Base-by-base conservation (phyloP, 2,329 filamentous ascomycete species). In the Phialophora tarda region DNA sequence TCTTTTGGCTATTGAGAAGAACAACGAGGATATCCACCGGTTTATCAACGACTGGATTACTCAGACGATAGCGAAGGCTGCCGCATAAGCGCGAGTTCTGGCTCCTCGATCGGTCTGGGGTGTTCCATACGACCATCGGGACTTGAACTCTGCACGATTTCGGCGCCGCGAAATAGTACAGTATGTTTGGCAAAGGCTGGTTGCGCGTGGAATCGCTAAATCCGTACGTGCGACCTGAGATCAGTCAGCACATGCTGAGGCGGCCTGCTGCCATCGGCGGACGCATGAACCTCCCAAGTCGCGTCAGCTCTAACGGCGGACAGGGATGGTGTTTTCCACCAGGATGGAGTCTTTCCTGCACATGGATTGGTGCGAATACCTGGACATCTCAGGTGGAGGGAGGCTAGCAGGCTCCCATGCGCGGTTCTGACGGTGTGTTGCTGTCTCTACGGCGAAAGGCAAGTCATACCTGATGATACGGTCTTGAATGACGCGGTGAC, bases 391-490 rank as follows among this genome's bases (percentile, higher is more conserved):
- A 28, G 12, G 11, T 26, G 12, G n/a, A 53, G n/a, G 12, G 48
- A 53, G 48, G 48, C 48, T 2, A 26, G 48, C 12, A 53, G 23
- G 24, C 24, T 53, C 5, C 48, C 48, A 1, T 23, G 48, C 24
- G 48, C 48, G n/a, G 21, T 23, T 8, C 5, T 53, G 23, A 53
- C 48, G n/a, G n/a, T 23, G 17, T 53, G 48, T 2, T 11, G 24
- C 11, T 23, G 21, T 53, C 48, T 53, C 4, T 53, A 53, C 23
- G 48, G 48, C 12, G 24, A 23, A 10, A 53, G 24, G 48, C 11
- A 12, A 10, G n/a, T 53, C 21, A 53, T 23, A 23, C 48, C 48
- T 17, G 87, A 86, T 2, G 74, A 80, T 61, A 83, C 83, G 66
- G 85, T 88, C 2, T 75, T 88, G 50, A 58, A 28, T 11, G 57